phyloP scores from a whole-genome alignment of 805 yeast species.

The Candida ortonii region DNA sequence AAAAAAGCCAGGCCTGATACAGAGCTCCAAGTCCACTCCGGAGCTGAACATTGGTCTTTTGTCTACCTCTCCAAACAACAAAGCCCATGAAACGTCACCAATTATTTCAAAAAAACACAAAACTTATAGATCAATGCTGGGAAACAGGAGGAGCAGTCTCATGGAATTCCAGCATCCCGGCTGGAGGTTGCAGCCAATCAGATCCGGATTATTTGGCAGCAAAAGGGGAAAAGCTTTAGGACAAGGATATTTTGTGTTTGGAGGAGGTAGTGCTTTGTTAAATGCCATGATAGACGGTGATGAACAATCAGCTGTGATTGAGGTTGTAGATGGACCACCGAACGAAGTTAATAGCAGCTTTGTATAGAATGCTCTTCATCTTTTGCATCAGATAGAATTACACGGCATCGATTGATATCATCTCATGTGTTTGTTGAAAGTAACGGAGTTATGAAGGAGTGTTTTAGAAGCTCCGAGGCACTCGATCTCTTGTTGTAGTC shows the following conservation, averaged over 20 bases:
- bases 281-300: slow-evolving; percentile 14
- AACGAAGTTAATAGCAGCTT: no score
- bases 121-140: slow-evolving; percentile 1
- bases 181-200: slow-evolving; percentile 8
- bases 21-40: slow-evolving; percentile 20
- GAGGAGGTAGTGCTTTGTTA: slow-evolving; percentile 21
- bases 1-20: slow-evolving; percentile 8
- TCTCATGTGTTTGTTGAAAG: slow-evolving; percentile 37
- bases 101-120: neutral
- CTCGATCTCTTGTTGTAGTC: slow-evolving; percentile 73
- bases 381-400: no score
- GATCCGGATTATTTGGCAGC: slow-evolving; percentile 8
- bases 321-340: no score
- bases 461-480: slow-evolving; percentile 66
- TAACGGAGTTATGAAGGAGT: slow-evolving; percentile 55
- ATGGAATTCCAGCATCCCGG: slow-evolving; percentile 7
- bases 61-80: neutral
- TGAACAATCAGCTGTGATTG: no score
- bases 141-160: slow-evolving; percentile 16
- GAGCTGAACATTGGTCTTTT: slow-evolving; percentile 10
- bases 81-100: neutral
- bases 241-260: slow-evolving; percentile 23
- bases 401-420: no score
- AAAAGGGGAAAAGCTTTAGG: slow-evolving; percentile 14
- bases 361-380: no score